phyloP scores from a whole-genome alignment of 1,284 basidiomycete genomes.

The Afroboletus lepidellus region DNA sequence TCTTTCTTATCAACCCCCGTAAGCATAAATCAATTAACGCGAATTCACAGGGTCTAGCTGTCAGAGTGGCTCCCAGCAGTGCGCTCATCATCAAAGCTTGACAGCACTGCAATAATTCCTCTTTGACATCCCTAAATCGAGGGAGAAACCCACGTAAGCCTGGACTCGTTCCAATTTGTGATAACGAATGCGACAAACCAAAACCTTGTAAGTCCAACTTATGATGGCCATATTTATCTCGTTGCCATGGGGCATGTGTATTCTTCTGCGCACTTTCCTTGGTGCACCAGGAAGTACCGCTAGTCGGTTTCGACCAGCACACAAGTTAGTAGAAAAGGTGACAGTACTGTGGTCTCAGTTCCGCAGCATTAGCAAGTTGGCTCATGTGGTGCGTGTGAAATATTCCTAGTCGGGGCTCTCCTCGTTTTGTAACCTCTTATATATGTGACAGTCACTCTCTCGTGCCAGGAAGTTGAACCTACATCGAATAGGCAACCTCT shows the following conservation, averaged over 20 bases:
- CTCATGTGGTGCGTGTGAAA: constrained; percentile 7
- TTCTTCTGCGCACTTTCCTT: constrained; percentile 3
- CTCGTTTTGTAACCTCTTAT: constrained; percentile 14
- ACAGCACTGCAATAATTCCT: constrained; percentile 24
- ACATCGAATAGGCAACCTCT: constrained; percentile 16
- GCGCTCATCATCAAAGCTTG: constrained; percentile 30
- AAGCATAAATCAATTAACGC: constrained; percentile 26
- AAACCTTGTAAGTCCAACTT: constrained; percentile 1
- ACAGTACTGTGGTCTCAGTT: neutral
- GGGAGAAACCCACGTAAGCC: constrained; percentile 25
- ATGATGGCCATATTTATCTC: constrained; percentile 11
- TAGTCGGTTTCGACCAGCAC: constrained; percentile 1
- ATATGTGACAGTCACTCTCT: constrained; percentile 16
- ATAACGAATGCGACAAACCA: constrained; percentile 18
- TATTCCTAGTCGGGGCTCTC: constrained; percentile 1
- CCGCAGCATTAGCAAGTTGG: neutral
- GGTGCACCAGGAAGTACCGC: neutral
- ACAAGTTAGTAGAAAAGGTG: neutral
- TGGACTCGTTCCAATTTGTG: constrained; percentile 10
- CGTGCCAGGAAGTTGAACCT: constrained; percentile 7
- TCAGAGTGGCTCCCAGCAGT: constrained; percentile 14
- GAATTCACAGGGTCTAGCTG: constrained; percentile 24
- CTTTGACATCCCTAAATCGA: constrained; percentile 21
- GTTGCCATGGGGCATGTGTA: constrained; percentile 19
- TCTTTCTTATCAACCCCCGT: constrained; percentile 27